Evolutionary conservation across 805 yeast species (phyloP), one percentile per base, ranked within the genome.

Genomic region (Hagleromyces aurorensis): DNA sequence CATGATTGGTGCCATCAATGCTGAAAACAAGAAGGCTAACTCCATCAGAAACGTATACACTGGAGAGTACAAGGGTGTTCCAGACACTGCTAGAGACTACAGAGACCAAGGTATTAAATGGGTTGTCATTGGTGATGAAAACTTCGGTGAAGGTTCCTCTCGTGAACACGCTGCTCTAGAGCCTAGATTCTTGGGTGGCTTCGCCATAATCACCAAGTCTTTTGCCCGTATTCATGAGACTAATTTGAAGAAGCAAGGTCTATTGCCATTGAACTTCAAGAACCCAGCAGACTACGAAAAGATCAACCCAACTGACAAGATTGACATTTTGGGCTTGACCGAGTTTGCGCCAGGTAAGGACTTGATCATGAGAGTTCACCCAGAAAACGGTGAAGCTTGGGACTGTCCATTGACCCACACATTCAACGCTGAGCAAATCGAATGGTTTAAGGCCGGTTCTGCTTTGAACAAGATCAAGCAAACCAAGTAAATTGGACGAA

Each of bases 141-240:
- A 89, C 73, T 84, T 87, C 57, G 98, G 98, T 74, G 98, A 89
- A 73, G 98, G 98, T 71, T 87, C 96, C 42, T 89, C 97, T 52
- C 85, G 98, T 75, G 98, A 89, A 71, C 98, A 89, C 64, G 98
- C 97, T 60, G 98, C 98, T 52, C 76, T 89, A 62, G 96, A 87
- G 75, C 98, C 98, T 72, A 83, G 98, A 73, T 91, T 68, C 87
- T 75, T 89, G 61, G 96, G 96, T 74, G 97, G 93, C 55, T 85
- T 83, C 60, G 96, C 96, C 52, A 89, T 89, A 67, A 83, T 89
- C 59, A 85, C 96, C 64, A 89, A 85, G 69, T 87, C 96, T 27
- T 91, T 91, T 62, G 97, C 97, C 47, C 84, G 97, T 72, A 91
- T 89, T 57, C 98, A 89, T 72, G 98, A 89, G 75, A 89, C 98